These are phyloP conservation scores for Amborella trichopoda DNA, from an alignment of 164 flowering plant genomes.

Conservation along the genomic window DNA sequence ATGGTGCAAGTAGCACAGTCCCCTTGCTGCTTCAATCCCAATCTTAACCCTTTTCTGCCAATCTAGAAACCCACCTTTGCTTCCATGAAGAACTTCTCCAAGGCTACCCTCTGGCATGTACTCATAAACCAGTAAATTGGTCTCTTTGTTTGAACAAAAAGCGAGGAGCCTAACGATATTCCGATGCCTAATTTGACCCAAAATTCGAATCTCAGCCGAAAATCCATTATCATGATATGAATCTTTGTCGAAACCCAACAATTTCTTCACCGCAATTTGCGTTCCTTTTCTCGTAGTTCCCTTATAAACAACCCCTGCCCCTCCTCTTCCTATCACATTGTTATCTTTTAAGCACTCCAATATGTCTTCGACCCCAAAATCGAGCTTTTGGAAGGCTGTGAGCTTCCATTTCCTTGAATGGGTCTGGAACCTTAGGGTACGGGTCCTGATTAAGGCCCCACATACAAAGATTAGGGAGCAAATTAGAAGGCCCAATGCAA, in stretches of 20 bases:
- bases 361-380: constrained; percentile 38
- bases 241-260: constrained; percentile 39
- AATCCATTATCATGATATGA: constrained; percentile 62
- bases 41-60: constrained; percentile 61
- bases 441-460: constrained; percentile 39
- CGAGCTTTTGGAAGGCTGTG: constrained; percentile 53
- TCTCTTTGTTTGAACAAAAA: constrained; percentile 50
- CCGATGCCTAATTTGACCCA: constrained; percentile 60
- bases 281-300: constrained; percentile 53
- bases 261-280: constrained; percentile 53
- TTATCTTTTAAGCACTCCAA: constrained; percentile 53
- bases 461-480: constrained; percentile 38
- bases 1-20: constrained; percentile 69
- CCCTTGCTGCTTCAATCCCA: constrained; percentile 64
- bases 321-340: constrained; percentile 67
- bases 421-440: constrained; percentile 14
- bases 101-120: constrained; percentile 78
- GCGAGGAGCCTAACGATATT: constrained; percentile 54
- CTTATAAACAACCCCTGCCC: constrained; percentile 62
- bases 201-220: constrained; percentile 48
- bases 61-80: constrained; percentile 35
- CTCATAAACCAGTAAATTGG: constrained; percentile 65
- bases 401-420: constrained; percentile 49
- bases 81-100: constrained; percentile 66
- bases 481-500: constrained; percentile 36